phyloP scores from a whole-genome alignment of 306 rosid species.

The Sophora flavescens region DNA sequence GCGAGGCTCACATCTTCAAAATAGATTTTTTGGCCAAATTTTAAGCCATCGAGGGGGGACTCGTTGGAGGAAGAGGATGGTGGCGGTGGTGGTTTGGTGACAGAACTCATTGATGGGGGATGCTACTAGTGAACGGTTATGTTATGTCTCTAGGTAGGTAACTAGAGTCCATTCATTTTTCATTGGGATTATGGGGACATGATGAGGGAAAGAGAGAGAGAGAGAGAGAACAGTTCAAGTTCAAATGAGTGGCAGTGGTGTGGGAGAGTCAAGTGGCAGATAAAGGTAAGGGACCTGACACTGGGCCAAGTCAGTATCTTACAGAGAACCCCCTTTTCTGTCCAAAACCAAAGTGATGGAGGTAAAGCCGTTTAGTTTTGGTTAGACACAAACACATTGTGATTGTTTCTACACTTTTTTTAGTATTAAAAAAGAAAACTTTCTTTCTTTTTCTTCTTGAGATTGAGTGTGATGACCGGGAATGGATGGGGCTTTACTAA shows the following conservation, averaged over 20 bases:
- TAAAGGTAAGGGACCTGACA: conserved; percentile 57
- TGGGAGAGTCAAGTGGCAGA: conserved; percentile 38
- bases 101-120: conserved; percentile 62
- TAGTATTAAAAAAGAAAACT: no score
- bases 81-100: conserved; percentile 59
- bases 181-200: conserved; percentile 39
- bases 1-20: conserved; percentile 70
- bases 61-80: conserved; percentile 62
- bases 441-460: no score
- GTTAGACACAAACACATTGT: no score
- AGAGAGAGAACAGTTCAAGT: not conserved
- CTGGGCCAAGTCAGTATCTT: conserved; percentile 63
- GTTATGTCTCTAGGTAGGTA: not conserved
- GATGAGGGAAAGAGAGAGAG: not conserved
- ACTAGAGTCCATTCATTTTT: conserved; percentile 46
- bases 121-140: not conserved
- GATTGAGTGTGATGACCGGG: no score
- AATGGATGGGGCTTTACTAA: no score
- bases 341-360: conserved; percentile 24
- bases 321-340: conserved; percentile 23
- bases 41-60: conserved; percentile 71
- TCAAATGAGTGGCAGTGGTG: conserved; percentile 38
- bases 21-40: conserved; percentile 80
- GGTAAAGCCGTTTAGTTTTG: no score
- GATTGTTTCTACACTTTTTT: no score